Percentiles rank a stretch among this genome's conserved stretches.
Evolutionary conservation across 2,329 filamentous ascomycete species (phyloP).

Genomic region (Hypoxylon sp.): DNA sequence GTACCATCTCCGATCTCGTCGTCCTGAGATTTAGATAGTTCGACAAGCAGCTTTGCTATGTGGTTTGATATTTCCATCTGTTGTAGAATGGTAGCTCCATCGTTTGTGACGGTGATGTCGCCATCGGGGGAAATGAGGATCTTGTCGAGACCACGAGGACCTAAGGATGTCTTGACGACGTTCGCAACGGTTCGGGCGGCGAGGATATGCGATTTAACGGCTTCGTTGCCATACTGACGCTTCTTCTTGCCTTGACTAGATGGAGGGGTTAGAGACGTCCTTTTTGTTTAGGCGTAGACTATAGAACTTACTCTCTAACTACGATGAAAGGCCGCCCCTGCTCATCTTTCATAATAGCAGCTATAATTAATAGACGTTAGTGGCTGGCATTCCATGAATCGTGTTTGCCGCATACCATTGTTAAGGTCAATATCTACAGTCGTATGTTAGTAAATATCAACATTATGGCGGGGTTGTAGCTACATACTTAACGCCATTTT

Average conservation of each 20-base stretch:
- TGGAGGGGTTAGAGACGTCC: constrained; percentile 41
- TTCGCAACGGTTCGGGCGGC: constrained; percentile 96
- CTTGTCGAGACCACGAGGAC: constrained; percentile 96
- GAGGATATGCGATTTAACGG: constrained; percentile 98
- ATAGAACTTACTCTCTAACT: constrained; percentile 86
- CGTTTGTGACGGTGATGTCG: constrained; percentile 99
- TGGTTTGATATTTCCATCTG: constrained; percentile 99
- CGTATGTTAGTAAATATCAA: constrained; percentile 47
- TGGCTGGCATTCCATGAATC: neutral
- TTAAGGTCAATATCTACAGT: constrained; percentile 83
- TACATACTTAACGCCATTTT: constrained; percentile 74
- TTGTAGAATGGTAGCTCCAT: constrained; percentile 95
- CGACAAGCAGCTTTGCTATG: constrained; percentile 95
- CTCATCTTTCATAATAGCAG: constrained; percentile 93
- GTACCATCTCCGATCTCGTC: constrained; percentile 99
- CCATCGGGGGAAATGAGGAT: constrained; percentile 98
- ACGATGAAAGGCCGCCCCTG: constrained; percentile 97
- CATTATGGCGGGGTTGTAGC: constrained; percentile 42
- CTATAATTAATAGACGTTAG: constrained; percentile 58
- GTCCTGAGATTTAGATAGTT: constrained; percentile 98
- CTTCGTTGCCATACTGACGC: constrained; percentile 95
- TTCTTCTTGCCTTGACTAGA: constrained; percentile 95
- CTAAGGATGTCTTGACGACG: constrained; percentile 97
- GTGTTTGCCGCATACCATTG: constrained; percentile 73
- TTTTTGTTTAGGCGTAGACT: constrained; percentile 24